Evolutionary conservation across 2,329 filamentous ascomycete species (phyloP), one percentile per base, ranked within the genome.

Genomic region (Fusarium falciforme): DNA sequence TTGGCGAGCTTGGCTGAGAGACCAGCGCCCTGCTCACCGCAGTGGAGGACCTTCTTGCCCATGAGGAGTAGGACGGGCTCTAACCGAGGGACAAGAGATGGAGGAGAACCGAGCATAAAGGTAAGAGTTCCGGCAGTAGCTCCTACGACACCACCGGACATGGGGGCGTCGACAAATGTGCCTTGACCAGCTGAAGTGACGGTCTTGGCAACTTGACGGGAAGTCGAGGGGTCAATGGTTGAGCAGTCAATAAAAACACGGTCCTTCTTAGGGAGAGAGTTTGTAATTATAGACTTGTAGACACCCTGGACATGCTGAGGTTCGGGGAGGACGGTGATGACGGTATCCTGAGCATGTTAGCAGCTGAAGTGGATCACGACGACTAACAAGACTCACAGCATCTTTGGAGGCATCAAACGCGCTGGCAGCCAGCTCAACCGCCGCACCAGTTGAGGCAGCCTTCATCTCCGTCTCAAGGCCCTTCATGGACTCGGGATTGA

Each of bases 71-170:
- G 87, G 1, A 95, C 87, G 0, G 91, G 88, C 66, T 92, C 92
- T 11, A 93, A 87, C 12, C 90, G 88, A 2, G 90, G 84, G 1
- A 96, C 86, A 0, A 93, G 82, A 5, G 88, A 84, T 1, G 85
- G 80, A 0, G 91, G 87, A 8, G 92, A 89, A 49, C 96, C 96
- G 65, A 98, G 91, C 96, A 99, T 98, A 82, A 99, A 99, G 0
- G 95, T 98, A 67, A 99, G 86, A 0, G 94, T 95, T 36, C 93
- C 96, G 14, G 94, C 94, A 7, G 91, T 88, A 12, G 96, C 96
- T 49, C 96, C 96, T 6, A 98, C 94, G 0, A 98, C 95, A 60
- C 96, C 96, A 57, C 96, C 96, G 0, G 96, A 98, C 93, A 99
- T 98, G 52, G 96, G 96, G 4, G 96, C 96, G 81, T 99, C 96